Evolutionary conservation across 257 asterid genomes (phyloP).

Genomic region (Solanum peruvianum): DNA sequence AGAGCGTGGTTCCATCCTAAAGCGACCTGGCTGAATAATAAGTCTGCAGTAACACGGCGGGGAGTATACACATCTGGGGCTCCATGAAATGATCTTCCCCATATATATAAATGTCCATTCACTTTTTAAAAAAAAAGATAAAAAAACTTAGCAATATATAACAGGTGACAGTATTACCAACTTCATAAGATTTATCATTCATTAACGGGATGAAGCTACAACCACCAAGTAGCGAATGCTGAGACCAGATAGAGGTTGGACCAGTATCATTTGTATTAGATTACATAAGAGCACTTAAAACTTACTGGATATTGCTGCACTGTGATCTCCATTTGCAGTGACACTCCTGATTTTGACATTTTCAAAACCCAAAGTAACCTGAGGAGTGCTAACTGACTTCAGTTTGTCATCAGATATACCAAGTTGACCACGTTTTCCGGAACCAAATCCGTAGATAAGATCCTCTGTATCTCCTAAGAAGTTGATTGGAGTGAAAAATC

Average conservation of each 20-base stretch:
- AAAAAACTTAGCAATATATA: not conserved
- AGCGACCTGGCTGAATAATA: conserved; percentile 36
- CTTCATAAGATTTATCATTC: not conserved
- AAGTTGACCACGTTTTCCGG: conserved; percentile 85
- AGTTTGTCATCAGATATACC: conserved; percentile 57
- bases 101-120: conserved; percentile 47
- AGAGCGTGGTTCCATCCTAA: conserved; percentile 93
- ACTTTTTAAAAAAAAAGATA: conserved; percentile 10
- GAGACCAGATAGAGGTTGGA: not conserved
- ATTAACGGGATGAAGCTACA: not conserved
- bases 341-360: conserved; percentile 22
- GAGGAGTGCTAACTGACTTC: conserved; percentile 49
- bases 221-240: not conserved
- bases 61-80: conserved; percentile 41
- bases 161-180: not conserved
- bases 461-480: conserved; percentile 24
- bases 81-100: conserved; percentile 82
- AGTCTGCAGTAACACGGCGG: conserved; percentile 5
- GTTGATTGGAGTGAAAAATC: not conserved
- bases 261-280: not conserved
- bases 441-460: conserved; percentile 70
- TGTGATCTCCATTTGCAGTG: conserved; percentile 89
- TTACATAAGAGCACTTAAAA: not conserved
- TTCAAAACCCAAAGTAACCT: conserved; percentile 40
- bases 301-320: conserved; percentile 79